Conservation (phyloP, 73 alveolate genomes). For the Strombidium stylifer region DNA sequence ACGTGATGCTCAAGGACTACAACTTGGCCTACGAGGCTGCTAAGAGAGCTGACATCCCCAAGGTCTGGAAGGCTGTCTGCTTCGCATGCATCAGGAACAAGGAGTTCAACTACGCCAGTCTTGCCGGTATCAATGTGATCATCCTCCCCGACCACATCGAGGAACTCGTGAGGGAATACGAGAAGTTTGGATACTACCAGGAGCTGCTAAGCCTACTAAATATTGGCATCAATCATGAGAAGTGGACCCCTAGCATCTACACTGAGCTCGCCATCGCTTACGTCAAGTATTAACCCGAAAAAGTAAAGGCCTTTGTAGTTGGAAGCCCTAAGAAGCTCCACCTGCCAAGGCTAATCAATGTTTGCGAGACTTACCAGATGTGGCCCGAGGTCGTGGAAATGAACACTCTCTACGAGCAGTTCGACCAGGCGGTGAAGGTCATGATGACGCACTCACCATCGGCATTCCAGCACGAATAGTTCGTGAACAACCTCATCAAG, state of each 20-base stretch:
- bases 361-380: conserved; percentile 91
- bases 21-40: conserved; percentile 98
- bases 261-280: conserved; percentile 97
- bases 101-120: conserved; percentile 96
- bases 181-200: conserved; percentile 94
- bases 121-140: conserved; percentile 94
- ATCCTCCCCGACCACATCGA: conserved; percentile 96
- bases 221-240: conserved; percentile 91
- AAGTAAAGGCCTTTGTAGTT: conserved; percentile 96
- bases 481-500: conserved; percentile 88
- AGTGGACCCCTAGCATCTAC: conserved; percentile 93
- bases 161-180: conserved; percentile 93
- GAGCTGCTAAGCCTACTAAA: conserved; percentile 91
- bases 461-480: conserved; percentile 94
- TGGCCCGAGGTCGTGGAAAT: conserved; percentile 99
- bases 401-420: conserved; percentile 93
- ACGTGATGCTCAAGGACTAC: conserved; percentile 90
- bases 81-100: conserved; percentile 97
- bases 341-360: conserved; percentile 93
- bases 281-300: conserved; percentile 94
- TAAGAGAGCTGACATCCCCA: conserved; percentile 93
- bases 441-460: conserved; percentile 99
- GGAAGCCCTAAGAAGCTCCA: conserved; percentile 90
- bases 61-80: conserved; percentile 98
- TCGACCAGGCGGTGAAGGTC: conserved; percentile 93